phyloP scores from a whole-genome alignment of 1,284 basidiomycete genomes.

The Ganoderma sp. region DNA sequence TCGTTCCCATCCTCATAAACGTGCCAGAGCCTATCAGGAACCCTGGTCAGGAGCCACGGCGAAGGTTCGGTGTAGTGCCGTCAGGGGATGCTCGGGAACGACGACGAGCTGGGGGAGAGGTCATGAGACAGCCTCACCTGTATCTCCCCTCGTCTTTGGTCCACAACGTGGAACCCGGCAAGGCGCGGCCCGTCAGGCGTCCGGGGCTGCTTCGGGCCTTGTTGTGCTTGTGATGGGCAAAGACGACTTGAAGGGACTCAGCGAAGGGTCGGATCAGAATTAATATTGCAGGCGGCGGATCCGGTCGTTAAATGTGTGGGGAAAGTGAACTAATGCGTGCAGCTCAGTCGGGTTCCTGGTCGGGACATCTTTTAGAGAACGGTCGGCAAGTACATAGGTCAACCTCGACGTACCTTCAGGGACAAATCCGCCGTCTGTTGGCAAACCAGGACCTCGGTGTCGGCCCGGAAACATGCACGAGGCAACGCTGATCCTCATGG shows the following conservation, averaged over 20 bases:
- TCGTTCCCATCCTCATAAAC: background rate
- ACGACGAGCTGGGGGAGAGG: background rate
- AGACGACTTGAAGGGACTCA: background rate
- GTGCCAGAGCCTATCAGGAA: constrained; percentile 58
- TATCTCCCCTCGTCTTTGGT: background rate
- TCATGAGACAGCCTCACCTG: constrained; percentile 7
- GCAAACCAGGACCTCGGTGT: background rate
- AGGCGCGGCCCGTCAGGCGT: background rate
- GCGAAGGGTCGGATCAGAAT: background rate
- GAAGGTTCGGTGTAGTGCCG: constrained; percentile 9
- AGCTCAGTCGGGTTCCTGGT: background rate
- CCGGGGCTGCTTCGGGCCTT: background rate
- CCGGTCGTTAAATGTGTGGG: background rate
- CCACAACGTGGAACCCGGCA: background rate
- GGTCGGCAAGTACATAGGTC: background rate
- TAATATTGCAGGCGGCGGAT: background rate
- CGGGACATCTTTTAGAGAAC: background rate
- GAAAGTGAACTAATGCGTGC: background rate
- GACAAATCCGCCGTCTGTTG: background rate
- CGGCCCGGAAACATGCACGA: background rate
- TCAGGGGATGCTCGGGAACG: background rate
- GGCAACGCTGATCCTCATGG: background rate
- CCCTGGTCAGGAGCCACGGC: constrained; percentile 8
- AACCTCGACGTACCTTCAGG: background rate
- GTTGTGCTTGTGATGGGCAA: background rate